Evolutionary conservation across 2,329 filamentous ascomycete species (phyloP), one percentile per base, ranked within the genome.

Genomic region (Colletotrichum gigasporum): DNA sequence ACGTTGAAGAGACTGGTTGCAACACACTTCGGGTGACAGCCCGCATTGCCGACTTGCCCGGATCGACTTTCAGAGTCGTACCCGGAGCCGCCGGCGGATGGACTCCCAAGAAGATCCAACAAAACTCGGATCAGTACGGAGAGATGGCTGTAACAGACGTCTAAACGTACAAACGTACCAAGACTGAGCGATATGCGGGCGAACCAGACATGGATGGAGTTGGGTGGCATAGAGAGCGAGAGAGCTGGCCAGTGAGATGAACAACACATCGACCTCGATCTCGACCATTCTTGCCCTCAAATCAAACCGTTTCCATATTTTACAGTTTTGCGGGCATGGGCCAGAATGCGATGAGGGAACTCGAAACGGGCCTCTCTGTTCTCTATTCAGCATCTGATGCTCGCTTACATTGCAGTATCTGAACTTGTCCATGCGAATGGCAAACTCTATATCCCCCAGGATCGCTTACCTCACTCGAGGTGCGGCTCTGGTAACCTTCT

Each of bases 41-140:
- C n/a, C n/a, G 18, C 20, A 20, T 37, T 52, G 54, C 34, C 30
- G 24, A 59, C 8, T 14, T n/a, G n/a, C 12, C 11, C 47, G 18
- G 12, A 14, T 47, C 8, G 14, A 34, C 10, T 22, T 8, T 14
- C 9, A 35, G 20, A 32, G 30, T 18, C 24, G 41, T 28, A 32
- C 16, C 26, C 34, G 34, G 42, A 50, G 35, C 41, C 11, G 41
- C 48, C 35, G 48, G 28, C 32, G 26, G 32, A 42, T 12, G 28
- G 53, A 35, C 11, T 26, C 20, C 20, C n/a, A n/a, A n/a, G n/a
- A 11, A 32, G 12, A 20, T 32, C 28, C 34, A 64, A n/a, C n/a
- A n/a, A n/a, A n/a, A n/a, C 47, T 47, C 20, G 55, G 47, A 47
- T 42, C 55, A 34, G 41, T 64, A 32, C 61, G 55, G 32, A 4